These are phyloP conservation scores for Lophiotrema nucula DNA, from an alignment of 495 filamentous ascomycete species.

Conservation along the genomic window DNA sequence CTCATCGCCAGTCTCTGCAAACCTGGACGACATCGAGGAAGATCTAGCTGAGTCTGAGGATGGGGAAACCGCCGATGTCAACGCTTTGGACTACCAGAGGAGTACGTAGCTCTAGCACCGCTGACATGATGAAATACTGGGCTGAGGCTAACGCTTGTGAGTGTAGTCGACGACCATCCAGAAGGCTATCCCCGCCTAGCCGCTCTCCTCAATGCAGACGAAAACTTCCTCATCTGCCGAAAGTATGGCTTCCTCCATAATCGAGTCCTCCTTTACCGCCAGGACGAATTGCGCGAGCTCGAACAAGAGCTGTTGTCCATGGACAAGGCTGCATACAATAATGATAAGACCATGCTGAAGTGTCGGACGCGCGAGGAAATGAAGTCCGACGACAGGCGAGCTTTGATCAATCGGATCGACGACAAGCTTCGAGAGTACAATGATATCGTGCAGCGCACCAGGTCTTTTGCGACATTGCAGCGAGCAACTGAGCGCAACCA, in stretches of 20 bases:
- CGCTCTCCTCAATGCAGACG: neutral
- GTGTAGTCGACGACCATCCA: neutral
- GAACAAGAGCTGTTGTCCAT: neutral
- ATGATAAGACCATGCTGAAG: neutral
- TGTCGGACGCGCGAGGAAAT: neutral
- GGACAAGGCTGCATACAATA: neutral
- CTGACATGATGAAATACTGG: neutral
- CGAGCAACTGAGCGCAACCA: slow-evolving; percentile 32
- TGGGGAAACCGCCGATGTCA: neutral
- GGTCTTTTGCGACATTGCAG: slow-evolving; percentile 21
- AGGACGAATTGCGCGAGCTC: neutral
- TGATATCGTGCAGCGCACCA: slow-evolving; percentile 18
- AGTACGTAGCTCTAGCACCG: neutral
- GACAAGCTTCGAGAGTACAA: slow-evolving; percentile 41
- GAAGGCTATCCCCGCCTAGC: neutral
- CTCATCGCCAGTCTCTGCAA: slow-evolving; percentile 1
- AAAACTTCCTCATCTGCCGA: neutral
- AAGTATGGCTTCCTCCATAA: neutral
- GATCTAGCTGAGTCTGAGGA: slow-evolving; percentile 5
- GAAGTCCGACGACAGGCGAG: neutral
- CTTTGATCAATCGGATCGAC: slow-evolving; percentile 37
- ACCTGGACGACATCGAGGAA: slow-evolving; percentile 11
- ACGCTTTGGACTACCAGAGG: slow-evolving; percentile 4
- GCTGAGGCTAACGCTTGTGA: neutral
- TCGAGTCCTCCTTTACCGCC: neutral